Evolutionary conservation across 352 stramenopile genomes (phyloP).

Genomic region (Pythium brachiatum): DNA sequence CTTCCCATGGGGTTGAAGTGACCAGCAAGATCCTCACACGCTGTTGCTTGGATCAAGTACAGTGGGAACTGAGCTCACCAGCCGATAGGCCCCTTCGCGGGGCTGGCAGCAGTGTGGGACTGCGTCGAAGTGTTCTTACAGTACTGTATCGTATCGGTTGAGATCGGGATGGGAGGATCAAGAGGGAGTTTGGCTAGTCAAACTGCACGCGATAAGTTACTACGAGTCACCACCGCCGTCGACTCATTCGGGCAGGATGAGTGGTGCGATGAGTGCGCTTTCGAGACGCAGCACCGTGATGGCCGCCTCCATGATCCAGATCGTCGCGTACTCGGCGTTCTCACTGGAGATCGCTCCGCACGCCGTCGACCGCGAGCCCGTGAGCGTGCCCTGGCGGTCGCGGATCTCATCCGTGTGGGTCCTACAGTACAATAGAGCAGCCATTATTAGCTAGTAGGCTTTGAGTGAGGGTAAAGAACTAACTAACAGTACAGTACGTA

Average conservation of each 20-base stretch:
- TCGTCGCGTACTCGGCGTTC: conserved; percentile 17
- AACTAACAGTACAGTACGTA: conserved; percentile 1
- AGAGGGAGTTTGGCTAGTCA: neutral
- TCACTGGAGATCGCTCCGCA: conserved; percentile 22
- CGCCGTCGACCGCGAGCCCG: conserved; percentile 1
- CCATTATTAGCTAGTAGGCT: too few relatives aligned
- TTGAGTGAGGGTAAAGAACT: too few relatives aligned
- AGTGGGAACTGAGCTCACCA: too few relatives aligned
- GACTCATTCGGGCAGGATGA: conserved; percentile 1
- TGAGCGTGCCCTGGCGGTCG: conserved; percentile 10
- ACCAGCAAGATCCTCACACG: too few relatives aligned
- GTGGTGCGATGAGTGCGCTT: conserved; percentile 15
- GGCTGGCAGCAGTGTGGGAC: too few relatives aligned
- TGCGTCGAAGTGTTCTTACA: too few relatives aligned
- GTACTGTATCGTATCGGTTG: too few relatives aligned
- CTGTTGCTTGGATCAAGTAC: too few relatives aligned
- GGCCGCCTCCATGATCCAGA: conserved; percentile 24
- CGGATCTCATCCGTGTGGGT: conserved; percentile 20
- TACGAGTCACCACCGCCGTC: neutral
- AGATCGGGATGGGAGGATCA: too few relatives aligned
- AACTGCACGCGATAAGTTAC: neutral
- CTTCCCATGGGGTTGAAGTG: too few relatives aligned
- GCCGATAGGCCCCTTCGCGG: too few relatives aligned
- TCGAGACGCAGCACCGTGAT: conserved; percentile 22
- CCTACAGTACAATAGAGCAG: neutral